A percentile compares a stretch with the other conserved stretches of the same genome.
These are phyloP conservation scores for Fonsecaea erecta DNA, from an alignment of 2,329 filamentous ascomycete genomes.

Conservation along the genomic window DNA sequence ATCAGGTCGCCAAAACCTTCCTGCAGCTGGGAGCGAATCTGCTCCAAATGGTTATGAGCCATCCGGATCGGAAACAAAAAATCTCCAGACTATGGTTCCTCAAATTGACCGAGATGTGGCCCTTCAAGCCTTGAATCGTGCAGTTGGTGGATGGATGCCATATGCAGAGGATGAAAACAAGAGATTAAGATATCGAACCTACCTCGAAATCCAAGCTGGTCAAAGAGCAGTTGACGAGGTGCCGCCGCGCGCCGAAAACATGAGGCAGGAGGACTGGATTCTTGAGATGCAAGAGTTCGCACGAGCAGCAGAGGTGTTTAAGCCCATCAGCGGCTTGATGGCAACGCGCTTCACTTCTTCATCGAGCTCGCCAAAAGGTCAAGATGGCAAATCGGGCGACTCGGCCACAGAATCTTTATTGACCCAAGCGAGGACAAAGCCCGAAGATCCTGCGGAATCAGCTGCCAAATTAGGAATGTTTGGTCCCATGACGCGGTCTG, in stretches of 20 bases:
- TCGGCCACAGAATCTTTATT: constrained; percentile 44
- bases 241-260: constrained; percentile 59
- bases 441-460: constrained; percentile 77
- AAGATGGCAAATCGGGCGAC: constrained; percentile 36
- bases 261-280: constrained; percentile 73
- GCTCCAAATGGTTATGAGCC: constrained; percentile 66
- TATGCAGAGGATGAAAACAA: constrained; percentile 84
- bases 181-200: constrained; percentile 76
- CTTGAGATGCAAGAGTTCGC: constrained; percentile 80
- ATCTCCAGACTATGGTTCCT: constrained; percentile 46
- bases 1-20: constrained; percentile 77
- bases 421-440: constrained; percentile 55
- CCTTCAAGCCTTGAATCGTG: constrained; percentile 69
- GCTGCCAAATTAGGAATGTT: constrained; percentile 93
- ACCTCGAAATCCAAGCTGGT: constrained; percentile 77
- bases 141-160: constrained; percentile 72
- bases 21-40: constrained; percentile 75
- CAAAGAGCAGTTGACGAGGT: constrained; percentile 54
- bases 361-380: constrained; percentile 49
- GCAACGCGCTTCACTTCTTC: constrained; percentile 87
- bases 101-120: constrained; percentile 69
- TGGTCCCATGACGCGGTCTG: constrained; percentile 78
- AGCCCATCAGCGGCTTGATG: constrained; percentile 89
- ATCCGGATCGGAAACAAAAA: constrained; percentile 65
- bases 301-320: constrained; percentile 78